phyloP scores from a whole-genome alignment of 768 basidiomycete genomes.

The Tricholoma sp. region DNA sequence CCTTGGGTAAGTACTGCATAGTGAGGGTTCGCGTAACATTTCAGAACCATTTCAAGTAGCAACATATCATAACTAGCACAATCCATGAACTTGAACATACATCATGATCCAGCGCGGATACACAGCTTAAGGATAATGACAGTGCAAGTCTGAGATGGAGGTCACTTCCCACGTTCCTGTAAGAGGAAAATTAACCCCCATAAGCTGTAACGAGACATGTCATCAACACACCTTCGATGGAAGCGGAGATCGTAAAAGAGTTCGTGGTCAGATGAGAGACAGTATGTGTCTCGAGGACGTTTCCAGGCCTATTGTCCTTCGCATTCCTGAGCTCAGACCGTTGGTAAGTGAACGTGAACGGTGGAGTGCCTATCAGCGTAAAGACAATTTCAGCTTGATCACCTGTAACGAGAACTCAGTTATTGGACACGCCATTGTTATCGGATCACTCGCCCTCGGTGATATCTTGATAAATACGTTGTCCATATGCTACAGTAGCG shows the following conservation, averaged over 20 bases:
- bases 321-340: slow-evolving; percentile 67
- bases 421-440: background rate
- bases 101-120: too few relatives aligned
- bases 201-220: background rate
- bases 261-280: slow-evolving; percentile 73
- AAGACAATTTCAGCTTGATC: slow-evolving; percentile 96
- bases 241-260: slow-evolving; percentile 88
- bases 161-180: slow-evolving; percentile 89
- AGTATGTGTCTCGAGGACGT: slow-evolving; percentile 88
- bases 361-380: slow-evolving; percentile 84
- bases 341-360: slow-evolving; percentile 95
- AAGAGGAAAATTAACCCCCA: slow-evolving; percentile 4
- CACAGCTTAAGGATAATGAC: slow-evolving; percentile 78
- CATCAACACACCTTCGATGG: slow-evolving; percentile 67
- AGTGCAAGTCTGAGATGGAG: slow-evolving; percentile 85
- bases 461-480: slow-evolving; percentile 76
- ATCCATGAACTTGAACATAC: too few relatives aligned
- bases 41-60: too few relatives aligned
- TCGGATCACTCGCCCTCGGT: slow-evolving; percentile 65
- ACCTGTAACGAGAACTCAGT: slow-evolving; percentile 34
- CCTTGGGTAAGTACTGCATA: too few relatives aligned
- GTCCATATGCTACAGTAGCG: slow-evolving; percentile 87
- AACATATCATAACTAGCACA: too few relatives aligned
- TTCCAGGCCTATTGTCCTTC: slow-evolving; percentile 66
- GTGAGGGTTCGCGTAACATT: too few relatives aligned